A percentile compares a stretch with the other conserved stretches of the same genome.
Evolutionary conservation across 441 rosid genomes (phyloP).

Genomic region (Metrosideros polymorpha): DNA sequence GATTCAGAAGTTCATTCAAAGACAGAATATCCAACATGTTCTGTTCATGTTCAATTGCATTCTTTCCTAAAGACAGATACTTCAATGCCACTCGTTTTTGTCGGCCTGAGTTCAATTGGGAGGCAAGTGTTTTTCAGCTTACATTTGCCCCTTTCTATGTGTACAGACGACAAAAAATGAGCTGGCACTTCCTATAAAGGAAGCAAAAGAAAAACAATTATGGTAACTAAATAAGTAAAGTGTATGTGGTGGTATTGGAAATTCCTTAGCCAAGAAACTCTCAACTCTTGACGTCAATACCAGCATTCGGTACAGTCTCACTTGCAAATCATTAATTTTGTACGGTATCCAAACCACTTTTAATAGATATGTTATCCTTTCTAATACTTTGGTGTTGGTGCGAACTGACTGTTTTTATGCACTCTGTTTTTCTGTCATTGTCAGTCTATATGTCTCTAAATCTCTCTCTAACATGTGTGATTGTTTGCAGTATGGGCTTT

Average conservation of each 20-base stretch:
- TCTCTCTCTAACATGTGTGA: not conserved
- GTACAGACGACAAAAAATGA: not conserved
- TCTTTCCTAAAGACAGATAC: constrained; percentile 31
- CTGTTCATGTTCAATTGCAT: constrained; percentile 46
- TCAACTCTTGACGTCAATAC: not conserved
- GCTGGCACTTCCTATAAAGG: not conserved
- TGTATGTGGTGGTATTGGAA: not conserved
- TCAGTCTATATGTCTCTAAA: not conserved
- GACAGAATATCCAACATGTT: constrained; percentile 32
- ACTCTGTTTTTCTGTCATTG: not conserved
- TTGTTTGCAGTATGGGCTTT: constrained; percentile 77
- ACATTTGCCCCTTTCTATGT: not conserved
- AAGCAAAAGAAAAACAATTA: not conserved
- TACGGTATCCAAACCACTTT: not conserved
- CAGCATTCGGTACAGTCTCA: not conserved
- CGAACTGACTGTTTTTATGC: not conserved
- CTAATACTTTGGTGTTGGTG: not conserved
- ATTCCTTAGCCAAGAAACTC: not conserved
- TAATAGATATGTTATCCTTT: not conserved
- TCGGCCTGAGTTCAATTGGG: constrained; percentile 79
- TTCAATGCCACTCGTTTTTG: constrained; percentile 46
- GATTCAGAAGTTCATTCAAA: constrained; percentile 11
- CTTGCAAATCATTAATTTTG: not conserved
- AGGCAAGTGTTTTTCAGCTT: constrained; percentile 38
- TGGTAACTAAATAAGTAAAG: not conserved